phyloP scores from a whole-genome alignment of 306 rosid genomes.

The Datisca glomerata region DNA sequence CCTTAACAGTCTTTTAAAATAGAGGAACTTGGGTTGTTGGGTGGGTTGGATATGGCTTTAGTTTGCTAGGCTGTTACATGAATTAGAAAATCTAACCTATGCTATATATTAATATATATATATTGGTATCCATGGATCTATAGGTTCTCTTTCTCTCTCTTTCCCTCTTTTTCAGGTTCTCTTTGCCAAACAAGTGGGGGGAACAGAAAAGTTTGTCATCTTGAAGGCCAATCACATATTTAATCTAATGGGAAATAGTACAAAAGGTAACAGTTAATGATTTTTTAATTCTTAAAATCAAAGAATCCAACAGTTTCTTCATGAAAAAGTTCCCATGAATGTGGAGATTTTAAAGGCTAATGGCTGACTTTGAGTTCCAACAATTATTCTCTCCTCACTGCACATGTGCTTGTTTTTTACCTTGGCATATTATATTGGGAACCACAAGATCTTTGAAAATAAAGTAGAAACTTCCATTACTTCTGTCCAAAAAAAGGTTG shows the following conservation, averaged over 20 bases:
- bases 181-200: slow-evolving; percentile 12
- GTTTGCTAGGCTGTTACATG: slow-evolving; percentile 18
- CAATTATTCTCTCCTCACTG: too few relatives aligned
- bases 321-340: slow-evolving; percentile 11
- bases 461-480: too few relatives aligned
- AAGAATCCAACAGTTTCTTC: slow-evolving; percentile 10
- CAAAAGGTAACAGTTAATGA: slow-evolving; percentile 24
- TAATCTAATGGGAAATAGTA: too few relatives aligned
- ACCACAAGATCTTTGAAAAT: too few relatives aligned
- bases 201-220: slow-evolving; percentile 17
- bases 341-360: neutral
- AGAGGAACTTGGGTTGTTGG: slow-evolving; percentile 14
- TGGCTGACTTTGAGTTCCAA: slow-evolving; percentile 7
- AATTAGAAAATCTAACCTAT: slow-evolving; percentile 21
- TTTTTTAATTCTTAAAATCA: slow-evolving; percentile 16
- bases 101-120: slow-evolving; percentile 19
- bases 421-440: too few relatives aligned
- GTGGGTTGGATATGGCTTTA: slow-evolving; percentile 15
- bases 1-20: slow-evolving; percentile 18
- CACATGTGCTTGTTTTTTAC: too few relatives aligned
- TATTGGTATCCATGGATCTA: slow-evolving; percentile 10
- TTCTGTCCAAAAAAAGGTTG: too few relatives aligned
- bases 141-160: slow-evolving; percentile 9
- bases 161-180: slow-evolving; percentile 15
- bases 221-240: slow-evolving; percentile 12